These are phyloP conservation scores for Aspergillus sp. DNA, from an alignment of 2,329 filamentous ascomycete genomes.

Conservation along the genomic window DNA sequence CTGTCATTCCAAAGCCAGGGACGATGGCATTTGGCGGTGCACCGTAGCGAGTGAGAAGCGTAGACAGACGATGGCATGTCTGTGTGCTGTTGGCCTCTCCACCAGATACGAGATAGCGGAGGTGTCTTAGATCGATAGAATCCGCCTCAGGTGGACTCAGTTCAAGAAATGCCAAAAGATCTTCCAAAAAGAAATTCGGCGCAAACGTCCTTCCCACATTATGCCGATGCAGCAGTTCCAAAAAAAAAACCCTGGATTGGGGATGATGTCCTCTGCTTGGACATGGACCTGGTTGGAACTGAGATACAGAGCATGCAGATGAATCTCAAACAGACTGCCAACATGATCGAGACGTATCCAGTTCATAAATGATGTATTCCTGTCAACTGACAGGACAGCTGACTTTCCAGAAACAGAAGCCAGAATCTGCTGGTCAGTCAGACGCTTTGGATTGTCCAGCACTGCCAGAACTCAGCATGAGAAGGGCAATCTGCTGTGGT, in stretches of 20 bases:
- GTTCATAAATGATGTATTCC: constrained; percentile 37
- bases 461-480: constrained; percentile 53
- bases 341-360: constrained; percentile 54
- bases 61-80: constrained; percentile 31
- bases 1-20: constrained; percentile 35
- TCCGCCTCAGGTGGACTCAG: constrained; percentile 46
- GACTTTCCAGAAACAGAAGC: constrained; percentile 39
- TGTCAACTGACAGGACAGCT: constrained; percentile 16
- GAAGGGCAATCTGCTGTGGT: constrained; percentile 21
- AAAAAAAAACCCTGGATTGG: constrained; percentile 38
- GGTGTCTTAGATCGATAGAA: constrained; percentile 19
- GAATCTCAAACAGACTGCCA: constrained; percentile 48
- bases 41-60: constrained; percentile 22
- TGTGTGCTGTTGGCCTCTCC: constrained; percentile 31
- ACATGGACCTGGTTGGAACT: constrained; percentile 17
- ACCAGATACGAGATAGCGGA: constrained; percentile 28
- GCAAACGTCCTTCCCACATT: constrained; percentile 19
- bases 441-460: constrained; percentile 48
- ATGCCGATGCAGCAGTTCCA: constrained; percentile 38
- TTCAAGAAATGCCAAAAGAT: neutral
- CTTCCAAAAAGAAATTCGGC: constrained; percentile 21
- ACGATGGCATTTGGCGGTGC: constrained; percentile 36
- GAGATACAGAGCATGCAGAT: constrained; percentile 42
- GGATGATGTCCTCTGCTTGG: constrained; percentile 8
- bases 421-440: constrained; percentile 42